These are phyloP conservation scores for Durio zibethinus DNA, from an alignment of 345 rosid genomes.

Conservation along the genomic window DNA sequence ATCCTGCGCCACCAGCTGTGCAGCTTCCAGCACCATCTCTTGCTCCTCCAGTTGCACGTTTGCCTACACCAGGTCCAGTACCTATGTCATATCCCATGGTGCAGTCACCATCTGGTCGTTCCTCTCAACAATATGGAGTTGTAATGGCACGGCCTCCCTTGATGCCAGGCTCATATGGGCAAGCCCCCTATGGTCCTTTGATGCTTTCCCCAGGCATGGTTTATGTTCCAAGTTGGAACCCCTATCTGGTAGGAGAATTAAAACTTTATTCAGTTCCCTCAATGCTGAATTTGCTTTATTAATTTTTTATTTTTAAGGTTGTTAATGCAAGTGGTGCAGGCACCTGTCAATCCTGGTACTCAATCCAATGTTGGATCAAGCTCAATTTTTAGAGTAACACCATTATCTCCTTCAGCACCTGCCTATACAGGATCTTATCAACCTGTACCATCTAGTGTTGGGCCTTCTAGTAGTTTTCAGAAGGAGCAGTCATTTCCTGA, in stretches of 20 bases:
- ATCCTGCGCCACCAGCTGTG: conserved; percentile 58
- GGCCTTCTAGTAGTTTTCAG: conserved; percentile 52
- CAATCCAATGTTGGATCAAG: conserved; percentile 55
- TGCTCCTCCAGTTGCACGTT: conserved; percentile 45
- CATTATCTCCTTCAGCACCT: conserved; percentile 61
- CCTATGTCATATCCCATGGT: conserved; percentile 46
- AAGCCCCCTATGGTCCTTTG: conserved; percentile 68
- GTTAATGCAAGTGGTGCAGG: conserved; percentile 33
- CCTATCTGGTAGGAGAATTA: conserved; percentile 57
- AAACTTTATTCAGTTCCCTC: conserved; percentile 15
- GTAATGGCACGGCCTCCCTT: conserved; percentile 73
- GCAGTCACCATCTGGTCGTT: conserved; percentile 58
- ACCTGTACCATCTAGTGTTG: conserved; percentile 38
- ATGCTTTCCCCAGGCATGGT: conserved; percentile 69
- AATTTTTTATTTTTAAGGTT: background rate
- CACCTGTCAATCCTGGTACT: conserved; percentile 54
- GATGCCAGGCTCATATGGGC: conserved; percentile 64
- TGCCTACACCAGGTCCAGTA: conserved; percentile 37
- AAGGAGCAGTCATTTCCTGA: conserved; percentile 71
- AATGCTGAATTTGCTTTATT: background rate
- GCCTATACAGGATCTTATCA: conserved; percentile 60
- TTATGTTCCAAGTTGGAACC: conserved; percentile 66
- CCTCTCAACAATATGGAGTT: conserved; percentile 71
- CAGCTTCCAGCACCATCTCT: conserved; percentile 50
- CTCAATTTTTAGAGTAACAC: conserved; percentile 54